A percentile compares a stretch with the other conserved stretches of the same genome.
These are phyloP conservation scores for Claviceps humidiphila DNA, from an alignment of 2,329 filamentous ascomycete species.

Conservation along the genomic window DNA sequence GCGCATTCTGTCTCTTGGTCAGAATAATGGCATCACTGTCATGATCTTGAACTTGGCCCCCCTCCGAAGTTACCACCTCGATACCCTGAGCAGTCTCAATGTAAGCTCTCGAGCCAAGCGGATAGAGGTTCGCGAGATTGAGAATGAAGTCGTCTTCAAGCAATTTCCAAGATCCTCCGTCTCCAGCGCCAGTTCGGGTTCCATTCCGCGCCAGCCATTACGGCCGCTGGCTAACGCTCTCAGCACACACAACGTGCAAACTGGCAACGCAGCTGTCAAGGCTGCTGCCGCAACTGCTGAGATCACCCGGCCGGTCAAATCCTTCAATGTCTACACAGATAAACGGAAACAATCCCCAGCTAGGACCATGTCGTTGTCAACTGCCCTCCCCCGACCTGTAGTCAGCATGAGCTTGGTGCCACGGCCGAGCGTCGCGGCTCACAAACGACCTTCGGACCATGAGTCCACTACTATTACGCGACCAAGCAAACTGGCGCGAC, in stretches of 20 bases:
- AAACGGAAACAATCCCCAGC: slow-evolving; percentile 31
- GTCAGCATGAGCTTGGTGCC: slow-evolving; percentile 14
- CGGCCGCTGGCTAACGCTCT: slow-evolving; percentile 62
- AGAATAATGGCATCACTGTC: slow-evolving; percentile 88
- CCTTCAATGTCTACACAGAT: slow-evolving; percentile 80
- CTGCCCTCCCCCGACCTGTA: slow-evolving; percentile 18
- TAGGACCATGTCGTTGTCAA: slow-evolving; percentile 11
- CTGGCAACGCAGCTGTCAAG: slow-evolving; percentile 35
- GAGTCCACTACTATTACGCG: slow-evolving; percentile 22
- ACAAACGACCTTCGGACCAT: slow-evolving; percentile 31
- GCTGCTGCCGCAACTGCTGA: slow-evolving; percentile 21
- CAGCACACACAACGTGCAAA: slow-evolving; percentile 64
- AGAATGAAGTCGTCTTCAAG: slow-evolving; percentile 87
- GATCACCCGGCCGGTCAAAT: slow-evolving; percentile 59
- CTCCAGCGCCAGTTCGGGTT: slow-evolving; percentile 15
- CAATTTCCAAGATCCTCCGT: slow-evolving; percentile 46
- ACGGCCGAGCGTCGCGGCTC: slow-evolving; percentile 6
- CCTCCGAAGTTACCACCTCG: slow-evolving; percentile 81
- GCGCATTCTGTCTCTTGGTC: slow-evolving; percentile 76
- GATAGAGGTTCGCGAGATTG: slow-evolving; percentile 88
- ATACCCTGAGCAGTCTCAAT: slow-evolving; percentile 86
- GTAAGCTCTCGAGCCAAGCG: slow-evolving; percentile 93
- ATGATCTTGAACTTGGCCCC: slow-evolving; percentile 95
- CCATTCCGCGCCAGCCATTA: slow-evolving; percentile 57
- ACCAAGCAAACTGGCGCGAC: slow-evolving; percentile 34